phyloP scores from a whole-genome alignment of 78 protist genomes.

The Dictyostelium capitatum region DNA sequence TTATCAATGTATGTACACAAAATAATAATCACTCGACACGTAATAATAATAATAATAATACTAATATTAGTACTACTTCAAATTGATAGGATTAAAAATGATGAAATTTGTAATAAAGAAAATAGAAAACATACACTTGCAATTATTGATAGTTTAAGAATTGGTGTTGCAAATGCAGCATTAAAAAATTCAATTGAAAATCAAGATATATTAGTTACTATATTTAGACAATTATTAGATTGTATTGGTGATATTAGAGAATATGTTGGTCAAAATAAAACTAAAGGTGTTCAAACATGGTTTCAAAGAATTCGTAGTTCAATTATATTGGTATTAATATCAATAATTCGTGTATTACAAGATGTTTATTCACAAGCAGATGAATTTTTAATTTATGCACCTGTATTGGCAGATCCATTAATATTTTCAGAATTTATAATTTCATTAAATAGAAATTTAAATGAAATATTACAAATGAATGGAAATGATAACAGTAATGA shows the following conservation, averaged over 20 bases:
- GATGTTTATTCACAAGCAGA: not conserved
- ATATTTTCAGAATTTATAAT: constrained; percentile 25
- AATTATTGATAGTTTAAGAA: constrained; percentile 43
- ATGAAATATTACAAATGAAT: not conserved
- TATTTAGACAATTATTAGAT: constrained; percentile 19
- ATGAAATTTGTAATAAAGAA: constrained; percentile 13
- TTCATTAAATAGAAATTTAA: not conserved
- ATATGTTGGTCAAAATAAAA: constrained; percentile 11
- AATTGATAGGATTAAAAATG: constrained; percentile 1
- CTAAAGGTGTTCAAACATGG: not conserved
- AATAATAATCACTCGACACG: too few species aligned
- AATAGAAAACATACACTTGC: constrained; percentile 10
- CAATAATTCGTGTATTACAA: not conserved
- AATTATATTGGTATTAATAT: not conserved
- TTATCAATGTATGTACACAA: constrained; percentile 13
- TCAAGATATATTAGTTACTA: not conserved
- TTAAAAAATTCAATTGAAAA: not conserved
- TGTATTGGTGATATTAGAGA: constrained; percentile 10
- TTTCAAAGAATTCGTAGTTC: not conserved
- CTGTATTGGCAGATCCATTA: constrained; percentile 32
- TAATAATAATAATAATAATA: not conserved
- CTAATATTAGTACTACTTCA: not conserved
- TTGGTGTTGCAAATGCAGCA: constrained; percentile 16
- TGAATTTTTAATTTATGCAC: constrained; percentile 5
- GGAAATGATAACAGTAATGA: not conserved